phyloP scores from a whole-genome alignment of 2,329 filamentous ascomycete species.

The Phialemoniopsis sp. region DNA sequence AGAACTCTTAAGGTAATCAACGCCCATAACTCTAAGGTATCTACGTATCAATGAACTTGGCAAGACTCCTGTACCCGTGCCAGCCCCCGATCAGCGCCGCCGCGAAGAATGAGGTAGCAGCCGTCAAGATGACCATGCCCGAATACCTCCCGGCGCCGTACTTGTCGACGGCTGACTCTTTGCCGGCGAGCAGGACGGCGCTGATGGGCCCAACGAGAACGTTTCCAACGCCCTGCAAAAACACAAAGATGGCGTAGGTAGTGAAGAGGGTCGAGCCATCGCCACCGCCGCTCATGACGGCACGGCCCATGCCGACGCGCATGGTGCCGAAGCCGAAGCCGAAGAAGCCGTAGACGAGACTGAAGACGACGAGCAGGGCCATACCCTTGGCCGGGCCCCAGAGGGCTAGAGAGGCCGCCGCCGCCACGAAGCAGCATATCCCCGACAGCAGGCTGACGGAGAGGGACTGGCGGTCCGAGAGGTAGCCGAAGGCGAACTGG shows the following conservation, averaged over 20 bases:
- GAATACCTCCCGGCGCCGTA: no score
- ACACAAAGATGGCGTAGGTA: not conserved
- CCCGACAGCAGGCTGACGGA: slow-evolving; percentile 34
- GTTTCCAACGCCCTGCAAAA: not conserved
- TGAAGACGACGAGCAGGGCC: slow-evolving; percentile 41
- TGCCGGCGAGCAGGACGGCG: not conserved
- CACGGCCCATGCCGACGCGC: slow-evolving; percentile 28
- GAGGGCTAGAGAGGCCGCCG: slow-evolving; percentile 40
- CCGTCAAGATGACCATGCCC: no score
- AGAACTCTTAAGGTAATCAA: no score
- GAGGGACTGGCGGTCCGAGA: slow-evolving; percentile 41
- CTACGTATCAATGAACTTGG: no score
- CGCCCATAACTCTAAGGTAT: no score
- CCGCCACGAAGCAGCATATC: no score
- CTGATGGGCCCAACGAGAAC: not conserved
- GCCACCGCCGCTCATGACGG: slow-evolving; percentile 1
- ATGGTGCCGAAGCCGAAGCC: slow-evolving; percentile 45
- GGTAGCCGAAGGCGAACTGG: slow-evolving; percentile 42
- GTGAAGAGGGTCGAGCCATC: no score
- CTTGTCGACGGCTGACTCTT: no score
- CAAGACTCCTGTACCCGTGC: no score
- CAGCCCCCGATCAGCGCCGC: no score
- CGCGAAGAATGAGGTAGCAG: no score
- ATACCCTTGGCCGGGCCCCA: slow-evolving; percentile 46
- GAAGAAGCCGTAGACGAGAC: slow-evolving; percentile 51